phyloP scores from a whole-genome alignment of 495 filamentous ascomycete genomes.

The Aspergillus indologenus region DNA sequence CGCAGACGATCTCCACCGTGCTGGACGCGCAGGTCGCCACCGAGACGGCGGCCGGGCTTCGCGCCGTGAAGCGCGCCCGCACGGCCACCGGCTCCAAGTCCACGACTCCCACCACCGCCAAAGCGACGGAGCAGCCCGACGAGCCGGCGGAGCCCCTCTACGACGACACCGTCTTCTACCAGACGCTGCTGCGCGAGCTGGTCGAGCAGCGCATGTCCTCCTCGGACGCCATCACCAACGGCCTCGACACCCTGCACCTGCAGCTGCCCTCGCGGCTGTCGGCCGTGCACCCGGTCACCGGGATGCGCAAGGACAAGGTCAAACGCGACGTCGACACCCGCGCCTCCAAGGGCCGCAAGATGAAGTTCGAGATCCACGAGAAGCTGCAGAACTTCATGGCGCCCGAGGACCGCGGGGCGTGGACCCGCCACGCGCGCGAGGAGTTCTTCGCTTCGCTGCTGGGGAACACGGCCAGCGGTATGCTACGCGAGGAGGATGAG shows the following conservation, averaged over 20 bases:
- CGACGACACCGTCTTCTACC: constrained; percentile 93
- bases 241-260: constrained; percentile 40
- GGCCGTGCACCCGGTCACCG: constrained; percentile 46
- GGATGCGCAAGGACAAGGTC: constrained; percentile 76
- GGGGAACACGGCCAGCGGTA: constrained; percentile 64
- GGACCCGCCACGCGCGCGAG: constrained; percentile 75
- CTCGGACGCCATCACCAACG: constrained; percentile 42
- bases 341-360: constrained; percentile 91
- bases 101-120: too few relatives aligned
- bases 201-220: constrained; percentile 74
- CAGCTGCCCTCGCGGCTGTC: constrained; percentile 33
- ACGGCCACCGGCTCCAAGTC: too few relatives aligned
- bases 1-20: constrained; percentile 65
- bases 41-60: constrained; percentile 55
- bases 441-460: constrained; percentile 88
- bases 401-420: constrained; percentile 72
- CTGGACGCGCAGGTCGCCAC: constrained; percentile 71
- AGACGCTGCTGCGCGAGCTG: constrained; percentile 83
- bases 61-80: constrained; percentile 57
- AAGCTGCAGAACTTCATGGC: constrained; percentile 99
- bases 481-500: constrained; percentile 66
- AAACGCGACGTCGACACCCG: constrained; percentile 85
- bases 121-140: too few relatives aligned
- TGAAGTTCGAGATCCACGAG: constrained; percentile 91
- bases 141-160: constrained; percentile 56